A percentile compares a stretch with the other conserved stretches of the same genome.
phyloP scores from a whole-genome alignment of 208 protist genomes.

The Trypanosoma rangeli region DNA sequence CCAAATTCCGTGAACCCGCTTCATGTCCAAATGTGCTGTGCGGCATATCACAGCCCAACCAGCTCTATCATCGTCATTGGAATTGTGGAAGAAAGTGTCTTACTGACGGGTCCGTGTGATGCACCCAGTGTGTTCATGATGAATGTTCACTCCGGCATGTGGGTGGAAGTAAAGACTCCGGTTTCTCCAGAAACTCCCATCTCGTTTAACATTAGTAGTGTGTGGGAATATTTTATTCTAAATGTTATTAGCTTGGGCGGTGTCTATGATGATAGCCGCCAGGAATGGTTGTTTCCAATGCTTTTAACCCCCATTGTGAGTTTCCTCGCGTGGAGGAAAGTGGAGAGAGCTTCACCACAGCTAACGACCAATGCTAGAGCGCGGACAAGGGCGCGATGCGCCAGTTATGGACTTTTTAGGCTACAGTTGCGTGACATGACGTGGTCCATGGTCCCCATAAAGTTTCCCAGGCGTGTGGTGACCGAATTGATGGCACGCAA shows the following conservation, averaged over 20 bases:
- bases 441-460: conserved; percentile 74
- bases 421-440: conserved; percentile 63
- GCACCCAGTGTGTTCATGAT: conserved; percentile 63
- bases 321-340: conserved; percentile 1
- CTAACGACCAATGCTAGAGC: conserved; percentile 7
- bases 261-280: conserved; percentile 57
- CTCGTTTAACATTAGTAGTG: conserved; percentile 64
- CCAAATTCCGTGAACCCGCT: conserved; percentile 60
- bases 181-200: conserved; percentile 73
- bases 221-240: conserved; percentile 67
- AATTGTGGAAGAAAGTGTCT: conserved; percentile 34
- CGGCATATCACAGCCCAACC: conserved; percentile 40
- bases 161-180: conserved; percentile 64
- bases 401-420: conserved; percentile 69
- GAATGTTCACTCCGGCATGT: conserved; percentile 64
- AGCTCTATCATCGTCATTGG: conserved; percentile 69
- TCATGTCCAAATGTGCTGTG: conserved; percentile 74
- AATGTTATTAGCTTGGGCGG: conserved; percentile 54
- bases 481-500: conserved; percentile 15
- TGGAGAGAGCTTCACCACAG: neutral
- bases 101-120: neutral
- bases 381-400: neutral
- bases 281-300: conserved; percentile 79
- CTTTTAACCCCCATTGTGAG: conserved; percentile 32
- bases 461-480: conserved; percentile 41